phyloP scores from a whole-genome alignment of 164 flowering plant species.

The Magnolia kwangsiensis region DNA sequence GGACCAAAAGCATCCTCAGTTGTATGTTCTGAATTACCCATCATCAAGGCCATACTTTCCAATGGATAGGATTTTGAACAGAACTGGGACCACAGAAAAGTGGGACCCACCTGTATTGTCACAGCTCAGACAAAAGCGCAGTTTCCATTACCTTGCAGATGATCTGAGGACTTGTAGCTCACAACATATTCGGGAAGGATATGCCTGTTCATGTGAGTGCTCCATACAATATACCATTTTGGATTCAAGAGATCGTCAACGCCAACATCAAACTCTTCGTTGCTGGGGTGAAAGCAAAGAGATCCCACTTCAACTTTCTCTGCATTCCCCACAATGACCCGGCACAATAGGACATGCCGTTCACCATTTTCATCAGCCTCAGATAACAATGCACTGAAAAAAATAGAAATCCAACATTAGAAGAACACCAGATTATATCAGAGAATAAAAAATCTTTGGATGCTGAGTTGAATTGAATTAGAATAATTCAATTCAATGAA shows the following conservation, averaged over 20 bases:
- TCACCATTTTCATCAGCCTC: slow-evolving; percentile 42
- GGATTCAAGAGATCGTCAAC: slow-evolving; percentile 54
- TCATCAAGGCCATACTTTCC: no score
- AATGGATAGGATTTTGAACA: no score
- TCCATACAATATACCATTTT: slow-evolving; percentile 50
- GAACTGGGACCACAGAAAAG: no score
- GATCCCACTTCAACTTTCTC: slow-evolving; percentile 48
- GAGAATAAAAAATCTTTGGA: no score
- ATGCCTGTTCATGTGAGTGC: slow-evolving; percentile 39
- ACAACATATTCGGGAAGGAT: slow-evolving; percentile 57
- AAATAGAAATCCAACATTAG: not conserved
- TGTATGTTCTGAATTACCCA: no score
- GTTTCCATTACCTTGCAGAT: slow-evolving; percentile 21
- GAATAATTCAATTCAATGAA: no score
- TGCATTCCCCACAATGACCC: slow-evolving; percentile 49
- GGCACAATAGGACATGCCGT: slow-evolving; percentile 50
- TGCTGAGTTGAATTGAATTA: no score
- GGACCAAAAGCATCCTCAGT: no score
- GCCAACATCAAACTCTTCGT: slow-evolving; percentile 44
- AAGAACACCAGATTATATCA: no score
- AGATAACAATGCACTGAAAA: slow-evolving; percentile 32
- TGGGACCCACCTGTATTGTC: no score
- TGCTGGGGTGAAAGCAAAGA: slow-evolving; percentile 37
- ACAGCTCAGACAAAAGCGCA: no score
- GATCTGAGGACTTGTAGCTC: slow-evolving; percentile 34